Evolutionary conservation across 2,329 filamentous ascomycete species (phyloP).

Genomic region (Penicillium janthinellum): DNA sequence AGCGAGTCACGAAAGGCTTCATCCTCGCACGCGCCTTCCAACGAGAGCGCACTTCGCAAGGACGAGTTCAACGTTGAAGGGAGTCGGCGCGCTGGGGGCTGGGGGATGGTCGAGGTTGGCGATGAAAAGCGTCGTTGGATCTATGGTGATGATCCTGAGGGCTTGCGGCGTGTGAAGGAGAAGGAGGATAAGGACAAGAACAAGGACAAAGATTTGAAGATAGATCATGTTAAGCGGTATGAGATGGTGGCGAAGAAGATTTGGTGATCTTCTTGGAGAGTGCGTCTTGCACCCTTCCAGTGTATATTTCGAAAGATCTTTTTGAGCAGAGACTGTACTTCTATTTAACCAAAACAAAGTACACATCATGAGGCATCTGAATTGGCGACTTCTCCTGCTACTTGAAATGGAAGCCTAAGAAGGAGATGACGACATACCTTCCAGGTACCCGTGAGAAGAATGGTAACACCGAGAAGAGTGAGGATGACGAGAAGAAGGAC

Average conservation of each 20-base stretch:
- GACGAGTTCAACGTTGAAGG: constrained; percentile 65
- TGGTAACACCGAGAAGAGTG: no score
- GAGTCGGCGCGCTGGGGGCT: constrained; percentile 75
- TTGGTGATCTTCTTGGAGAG: constrained; percentile 62
- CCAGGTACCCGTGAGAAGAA: no score
- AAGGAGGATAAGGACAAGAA: constrained; percentile 64
- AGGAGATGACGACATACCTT: no score
- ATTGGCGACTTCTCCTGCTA: background rate
- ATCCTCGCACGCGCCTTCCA: constrained; percentile 6
- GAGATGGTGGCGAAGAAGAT: constrained; percentile 97
- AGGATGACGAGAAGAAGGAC: no score
- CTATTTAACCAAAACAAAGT: background rate
- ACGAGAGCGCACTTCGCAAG: constrained; percentile 23
- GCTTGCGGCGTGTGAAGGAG: constrained; percentile 63
- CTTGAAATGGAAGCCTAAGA: no score
- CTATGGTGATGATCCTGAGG: constrained; percentile 80
- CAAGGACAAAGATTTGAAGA: constrained; percentile 57
- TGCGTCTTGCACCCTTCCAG: background rate
- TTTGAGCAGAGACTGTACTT: background rate
- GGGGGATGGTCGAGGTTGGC: constrained; percentile 81
- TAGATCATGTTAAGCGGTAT: constrained; percentile 74
- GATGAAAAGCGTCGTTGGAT: constrained; percentile 86
- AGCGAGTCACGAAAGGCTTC: constrained; percentile 16
- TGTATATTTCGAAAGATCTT: background rate
- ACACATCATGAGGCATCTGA: background rate